Conservation (phyloP, 805 yeast genomes). For the Candida odintsovae region DNA sequence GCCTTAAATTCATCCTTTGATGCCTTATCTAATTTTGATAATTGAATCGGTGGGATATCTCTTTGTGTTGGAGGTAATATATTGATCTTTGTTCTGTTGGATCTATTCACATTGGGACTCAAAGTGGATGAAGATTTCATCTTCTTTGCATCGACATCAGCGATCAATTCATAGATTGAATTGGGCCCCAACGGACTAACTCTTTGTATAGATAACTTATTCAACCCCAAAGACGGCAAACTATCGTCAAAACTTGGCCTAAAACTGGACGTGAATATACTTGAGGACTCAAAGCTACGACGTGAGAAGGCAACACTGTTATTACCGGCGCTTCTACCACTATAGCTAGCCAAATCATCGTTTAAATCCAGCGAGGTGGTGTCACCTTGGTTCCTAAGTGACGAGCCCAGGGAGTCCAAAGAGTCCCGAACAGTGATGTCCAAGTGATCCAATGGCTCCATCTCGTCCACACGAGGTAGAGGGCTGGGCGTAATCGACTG, state of each 20-base stretch:
- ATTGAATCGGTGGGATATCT: constrained; percentile 79
- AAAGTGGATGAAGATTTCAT: constrained; percentile 18
- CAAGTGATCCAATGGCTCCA: neutral
- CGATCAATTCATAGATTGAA: constrained; percentile 71
- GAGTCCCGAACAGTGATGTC: neutral
- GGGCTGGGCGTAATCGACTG: neutral
- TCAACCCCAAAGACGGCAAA: constrained; percentile 32
- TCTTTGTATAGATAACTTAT: constrained; percentile 31
- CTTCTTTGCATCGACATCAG: constrained; percentile 45
- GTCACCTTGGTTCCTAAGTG: constrained; percentile 2
- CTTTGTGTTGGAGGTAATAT: constrained; percentile 63
- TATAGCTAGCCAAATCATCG: constrained; percentile 28
- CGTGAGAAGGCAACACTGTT: constrained; percentile 17
- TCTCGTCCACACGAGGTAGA: neutral
- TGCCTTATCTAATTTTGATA: constrained; percentile 47
- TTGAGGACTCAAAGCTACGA: constrained; percentile 28
- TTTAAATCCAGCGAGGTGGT: constrained; percentile 24
- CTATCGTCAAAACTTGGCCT: constrained; percentile 32
- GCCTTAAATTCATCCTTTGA: constrained; percentile 36
- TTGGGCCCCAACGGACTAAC: constrained; percentile 63
- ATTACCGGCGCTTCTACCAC: constrained; percentile 12
- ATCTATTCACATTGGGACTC: constrained; percentile 24
- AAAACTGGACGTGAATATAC: constrained; percentile 22
- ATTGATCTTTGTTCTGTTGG: constrained; percentile 37
- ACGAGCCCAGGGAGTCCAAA: neutral